Conservation (phyloP, 768 basidiomycete species). For the Boletus reticulatus region DNA sequence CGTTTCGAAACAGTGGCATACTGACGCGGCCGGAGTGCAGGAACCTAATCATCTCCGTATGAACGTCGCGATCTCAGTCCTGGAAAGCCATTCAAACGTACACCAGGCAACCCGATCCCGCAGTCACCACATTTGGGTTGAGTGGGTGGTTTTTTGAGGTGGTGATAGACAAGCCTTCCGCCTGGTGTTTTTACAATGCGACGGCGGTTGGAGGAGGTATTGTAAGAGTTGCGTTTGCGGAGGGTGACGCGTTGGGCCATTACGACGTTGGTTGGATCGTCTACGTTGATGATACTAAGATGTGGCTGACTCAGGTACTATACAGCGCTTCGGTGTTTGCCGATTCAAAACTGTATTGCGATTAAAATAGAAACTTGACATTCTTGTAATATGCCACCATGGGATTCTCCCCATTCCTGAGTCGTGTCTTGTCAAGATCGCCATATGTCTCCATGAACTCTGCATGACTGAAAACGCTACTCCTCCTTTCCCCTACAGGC, state of each 20-base stretch:
- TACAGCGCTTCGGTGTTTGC: conserved; percentile 21
- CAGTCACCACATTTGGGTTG: conserved; percentile 99
- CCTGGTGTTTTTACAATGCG: conserved; percentile 98
- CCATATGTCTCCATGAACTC: conserved; percentile 89
- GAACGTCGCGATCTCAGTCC: background rate
- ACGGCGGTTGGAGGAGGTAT: conserved; percentile 95
- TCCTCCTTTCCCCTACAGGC: conserved; percentile 78
- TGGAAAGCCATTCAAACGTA: conserved; percentile 43
- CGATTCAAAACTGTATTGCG: background rate
- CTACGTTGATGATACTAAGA: background rate
- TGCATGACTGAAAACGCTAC: conserved; percentile 80
- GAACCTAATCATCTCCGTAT: conserved; percentile 52
- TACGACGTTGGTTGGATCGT: conserved; percentile 13
- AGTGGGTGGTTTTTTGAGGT: conserved; percentile 91
- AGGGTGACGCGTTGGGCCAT: conserved; percentile 99
- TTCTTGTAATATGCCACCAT: conserved; percentile 89
- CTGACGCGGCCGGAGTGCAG: conserved; percentile 92
- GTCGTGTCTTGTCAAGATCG: conserved; percentile 63
- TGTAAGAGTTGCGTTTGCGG: conserved; percentile 97
- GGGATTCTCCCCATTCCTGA: conserved; percentile 85
- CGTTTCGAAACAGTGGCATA: conserved; percentile 97
- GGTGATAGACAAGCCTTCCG: conserved; percentile 97
- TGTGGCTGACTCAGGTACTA: conserved; percentile 24
- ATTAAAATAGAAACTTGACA: conserved; percentile 87
- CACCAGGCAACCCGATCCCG: conserved; percentile 89